phyloP scores from a whole-genome alignment of 352 stramenopile species.

The Blastocystis sp. region DNA sequence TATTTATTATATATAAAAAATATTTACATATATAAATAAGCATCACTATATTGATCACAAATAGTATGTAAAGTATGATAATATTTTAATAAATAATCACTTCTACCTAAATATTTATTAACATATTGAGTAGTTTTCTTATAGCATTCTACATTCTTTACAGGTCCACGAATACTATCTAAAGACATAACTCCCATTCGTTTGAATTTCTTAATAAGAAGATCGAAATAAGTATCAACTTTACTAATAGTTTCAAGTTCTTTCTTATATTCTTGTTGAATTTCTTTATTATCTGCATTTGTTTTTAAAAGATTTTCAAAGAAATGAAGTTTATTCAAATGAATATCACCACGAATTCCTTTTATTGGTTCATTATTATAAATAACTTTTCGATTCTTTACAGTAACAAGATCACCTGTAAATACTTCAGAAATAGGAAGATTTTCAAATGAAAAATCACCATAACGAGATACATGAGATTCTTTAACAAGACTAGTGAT shows the following conservation, averaged over 20 bases:
- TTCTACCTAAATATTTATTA: not conserved
- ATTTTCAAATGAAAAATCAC: conserved; percentile 3
- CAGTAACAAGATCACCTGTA: not conserved
- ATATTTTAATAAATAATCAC: conserved; percentile 23
- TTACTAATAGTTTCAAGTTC: conserved; percentile 5
- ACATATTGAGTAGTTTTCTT: not conserved
- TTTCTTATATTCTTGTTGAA: conserved; percentile 1
- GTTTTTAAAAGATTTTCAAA: conserved; percentile 4
- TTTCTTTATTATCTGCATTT: conserved; percentile 9
- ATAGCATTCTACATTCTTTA: conserved; percentile 15
- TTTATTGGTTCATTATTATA: not conserved
- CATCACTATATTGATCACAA: not conserved
- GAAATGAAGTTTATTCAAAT: conserved; percentile 14
- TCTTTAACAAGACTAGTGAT: conserved; percentile 55
- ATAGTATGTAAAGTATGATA: conserved; percentile 5
- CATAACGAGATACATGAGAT: conserved; percentile 50
- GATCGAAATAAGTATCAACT: not conserved
- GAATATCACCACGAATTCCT: not conserved
- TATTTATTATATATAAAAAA: too few species aligned
- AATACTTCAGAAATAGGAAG: conserved; percentile 5
- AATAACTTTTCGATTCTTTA: too few species aligned
- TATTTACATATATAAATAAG: too few species aligned
- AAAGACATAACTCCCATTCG: too few species aligned
- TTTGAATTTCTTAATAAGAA: not conserved
- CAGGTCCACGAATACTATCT: too few species aligned